These are phyloP conservation scores for Madurella fahalii DNA, from an alignment of 2,329 filamentous ascomycete genomes.

Conservation along the genomic window DNA sequence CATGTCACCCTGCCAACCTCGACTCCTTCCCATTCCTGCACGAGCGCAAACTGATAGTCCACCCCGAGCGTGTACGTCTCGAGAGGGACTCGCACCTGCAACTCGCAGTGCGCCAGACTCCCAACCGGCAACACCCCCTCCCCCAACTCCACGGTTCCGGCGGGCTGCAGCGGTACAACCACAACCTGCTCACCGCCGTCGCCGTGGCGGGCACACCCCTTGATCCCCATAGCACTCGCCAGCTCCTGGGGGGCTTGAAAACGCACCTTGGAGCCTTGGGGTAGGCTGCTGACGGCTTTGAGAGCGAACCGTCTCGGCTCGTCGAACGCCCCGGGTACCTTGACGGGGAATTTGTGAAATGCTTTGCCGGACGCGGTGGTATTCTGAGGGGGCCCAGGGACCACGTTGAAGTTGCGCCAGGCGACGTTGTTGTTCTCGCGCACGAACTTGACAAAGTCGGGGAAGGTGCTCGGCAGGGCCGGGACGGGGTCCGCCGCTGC, in stretches of 20 bases:
- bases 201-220: background rate
- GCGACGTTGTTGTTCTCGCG: constrained; percentile 12
- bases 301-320: background rate
- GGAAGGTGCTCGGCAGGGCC: background rate
- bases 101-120: constrained; percentile 2
- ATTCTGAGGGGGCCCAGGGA: background rate
- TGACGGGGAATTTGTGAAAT: constrained; percentile 1
- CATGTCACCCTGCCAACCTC: constrained; percentile 11
- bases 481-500: constrained; percentile 1
- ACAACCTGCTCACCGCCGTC: background rate
- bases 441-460: constrained; percentile 9
- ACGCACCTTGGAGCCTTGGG: constrained; percentile 4
- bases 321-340: constrained; percentile 10
- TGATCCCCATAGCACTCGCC: background rate
- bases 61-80: background rate
- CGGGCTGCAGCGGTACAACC: background rate
- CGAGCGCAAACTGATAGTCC: constrained; percentile 6
- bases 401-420: constrained; percentile 10
- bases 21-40: constrained; percentile 11
- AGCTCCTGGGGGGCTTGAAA: constrained; percentile 4
- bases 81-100: background rate
- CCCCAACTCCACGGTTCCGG: background rate
- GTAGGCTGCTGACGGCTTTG: background rate
- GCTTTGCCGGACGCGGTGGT: background rate
- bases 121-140: constrained; percentile 1